Evolutionary conservation across 2,329 filamentous ascomycete species (phyloP).

Genomic region (Ceratocystis alfenasii): DNA sequence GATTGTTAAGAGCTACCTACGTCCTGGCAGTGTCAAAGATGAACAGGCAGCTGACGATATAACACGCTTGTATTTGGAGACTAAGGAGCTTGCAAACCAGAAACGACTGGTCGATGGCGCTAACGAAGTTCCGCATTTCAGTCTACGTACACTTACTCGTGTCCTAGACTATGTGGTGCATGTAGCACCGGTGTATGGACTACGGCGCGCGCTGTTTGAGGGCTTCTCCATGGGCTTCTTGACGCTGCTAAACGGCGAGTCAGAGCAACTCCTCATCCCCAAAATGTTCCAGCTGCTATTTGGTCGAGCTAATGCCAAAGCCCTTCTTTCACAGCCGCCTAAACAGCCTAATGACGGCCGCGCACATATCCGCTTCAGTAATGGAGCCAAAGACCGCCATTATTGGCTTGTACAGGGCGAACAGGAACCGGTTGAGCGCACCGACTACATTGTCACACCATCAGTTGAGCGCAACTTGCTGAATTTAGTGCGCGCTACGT

Average conservation of each 20-base stretch:
- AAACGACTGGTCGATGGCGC: conserved; percentile 88
- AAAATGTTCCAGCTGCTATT: conserved; percentile 73
- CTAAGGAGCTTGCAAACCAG: conserved; percentile 66
- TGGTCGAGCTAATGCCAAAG: conserved; percentile 51
- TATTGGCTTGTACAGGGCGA: conserved; percentile 81
- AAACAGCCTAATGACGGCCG: conserved; percentile 64
- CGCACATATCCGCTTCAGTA: conserved; percentile 67
- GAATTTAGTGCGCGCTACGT: conserved; percentile 86
- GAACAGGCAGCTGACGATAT: conserved; percentile 68
- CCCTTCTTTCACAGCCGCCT: conserved; percentile 66
- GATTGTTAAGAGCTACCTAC: conserved; percentile 82
- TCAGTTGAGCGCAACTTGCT: conserved; percentile 92
- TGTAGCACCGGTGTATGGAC: conserved; percentile 69
- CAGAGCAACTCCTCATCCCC: conserved; percentile 65
- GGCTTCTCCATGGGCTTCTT: conserved; percentile 98
- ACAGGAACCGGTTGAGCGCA: conserved; percentile 53
- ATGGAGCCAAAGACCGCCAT: conserved; percentile 52
- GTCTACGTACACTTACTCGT: conserved; percentile 81
- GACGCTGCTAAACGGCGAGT: conserved; percentile 72
- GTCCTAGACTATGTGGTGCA: conserved; percentile 79
- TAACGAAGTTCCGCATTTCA: conserved; percentile 93
- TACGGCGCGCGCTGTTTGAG: conserved; percentile 79
- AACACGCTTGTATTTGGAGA: conserved; percentile 75
- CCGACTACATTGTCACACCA: conserved; percentile 90
- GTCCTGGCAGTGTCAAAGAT: conserved; percentile 56